Conservation (phyloP, 257 asterid genomes). For the Solanum chaucha region DNA sequence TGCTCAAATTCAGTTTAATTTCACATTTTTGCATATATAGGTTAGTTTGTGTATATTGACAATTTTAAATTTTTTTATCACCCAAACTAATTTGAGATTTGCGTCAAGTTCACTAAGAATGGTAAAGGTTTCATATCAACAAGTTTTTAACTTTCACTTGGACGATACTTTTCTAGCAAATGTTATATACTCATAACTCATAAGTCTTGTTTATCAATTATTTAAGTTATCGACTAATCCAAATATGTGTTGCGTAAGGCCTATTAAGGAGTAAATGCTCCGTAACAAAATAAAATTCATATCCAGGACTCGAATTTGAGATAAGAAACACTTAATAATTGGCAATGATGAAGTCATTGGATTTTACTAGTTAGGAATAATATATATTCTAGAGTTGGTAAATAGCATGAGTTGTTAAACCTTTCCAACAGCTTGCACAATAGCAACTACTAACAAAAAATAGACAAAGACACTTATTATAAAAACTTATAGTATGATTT, state of each 20-base stretch:
- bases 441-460: not conserved
- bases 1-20: not conserved
- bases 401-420: not conserved
- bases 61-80: not conserved
- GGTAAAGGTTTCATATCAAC: not conserved
- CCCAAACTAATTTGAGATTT: not conserved
- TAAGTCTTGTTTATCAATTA: not conserved
- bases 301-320: fast-evolving
- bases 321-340: not conserved
- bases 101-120: not conserved
- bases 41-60: not conserved
- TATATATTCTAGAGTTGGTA: not conserved
- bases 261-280: not conserved
- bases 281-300: not conserved
- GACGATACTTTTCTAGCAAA: not conserved
- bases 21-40: not conserved
- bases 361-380: not conserved
- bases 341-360: not conserved
- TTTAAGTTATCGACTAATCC: not conserved
- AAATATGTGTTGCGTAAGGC: fast-evolving
- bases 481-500: not conserved
- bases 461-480: not conserved
- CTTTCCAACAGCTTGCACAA: not conserved
- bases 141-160: not conserved
- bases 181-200: not conserved